Evolutionary conservation across 2,329 filamentous ascomycete species (phyloP).

Genomic region (Basipetospora chlamydospora): DNA sequence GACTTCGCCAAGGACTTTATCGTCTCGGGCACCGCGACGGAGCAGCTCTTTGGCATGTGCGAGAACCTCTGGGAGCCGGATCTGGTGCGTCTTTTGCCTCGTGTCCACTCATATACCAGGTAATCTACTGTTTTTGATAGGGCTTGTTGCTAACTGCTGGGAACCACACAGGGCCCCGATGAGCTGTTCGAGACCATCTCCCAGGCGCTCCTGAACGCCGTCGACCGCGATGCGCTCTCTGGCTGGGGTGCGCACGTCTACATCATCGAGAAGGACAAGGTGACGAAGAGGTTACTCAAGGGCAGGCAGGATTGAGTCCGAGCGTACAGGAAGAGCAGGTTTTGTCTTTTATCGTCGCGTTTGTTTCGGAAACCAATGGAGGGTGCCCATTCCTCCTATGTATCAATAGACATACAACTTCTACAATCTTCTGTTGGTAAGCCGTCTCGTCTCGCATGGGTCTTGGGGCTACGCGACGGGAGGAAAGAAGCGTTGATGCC

Average conservation of each 20-base stretch:
- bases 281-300: constrained; percentile 97
- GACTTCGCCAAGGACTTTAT: constrained; percentile 99
- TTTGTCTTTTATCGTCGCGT: neutral
- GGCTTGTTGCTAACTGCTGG: neutral
- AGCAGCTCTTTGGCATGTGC: constrained; percentile 97
- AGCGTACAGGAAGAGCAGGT: constrained; percentile 4
- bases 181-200: constrained; percentile 98
- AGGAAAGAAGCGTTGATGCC: too few relatives aligned
- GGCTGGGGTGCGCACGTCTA: constrained; percentile 98
- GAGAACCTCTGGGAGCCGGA: constrained; percentile 97
- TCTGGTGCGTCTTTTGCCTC: constrained; percentile 50
- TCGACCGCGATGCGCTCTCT: constrained; percentile 90
- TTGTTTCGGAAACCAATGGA: too few relatives aligned
- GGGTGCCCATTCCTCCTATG: too few relatives aligned
- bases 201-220: constrained; percentile 85
- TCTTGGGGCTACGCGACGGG: too few relatives aligned
- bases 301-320: constrained; percentile 71
- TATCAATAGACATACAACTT: constrained; percentile 7
- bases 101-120: neutral
- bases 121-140: neutral
- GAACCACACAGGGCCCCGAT: constrained; percentile 58
- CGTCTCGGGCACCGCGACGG: constrained; percentile 86
- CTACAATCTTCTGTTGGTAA: too few relatives aligned
- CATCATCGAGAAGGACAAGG: constrained; percentile 99
- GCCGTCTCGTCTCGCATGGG: too few relatives aligned